Evolutionary conservation across 1,139 yeast species (phyloP), one percentile per base, ranked within the genome.

Genomic region (Suzukiozyma palmioleophila): DNA sequence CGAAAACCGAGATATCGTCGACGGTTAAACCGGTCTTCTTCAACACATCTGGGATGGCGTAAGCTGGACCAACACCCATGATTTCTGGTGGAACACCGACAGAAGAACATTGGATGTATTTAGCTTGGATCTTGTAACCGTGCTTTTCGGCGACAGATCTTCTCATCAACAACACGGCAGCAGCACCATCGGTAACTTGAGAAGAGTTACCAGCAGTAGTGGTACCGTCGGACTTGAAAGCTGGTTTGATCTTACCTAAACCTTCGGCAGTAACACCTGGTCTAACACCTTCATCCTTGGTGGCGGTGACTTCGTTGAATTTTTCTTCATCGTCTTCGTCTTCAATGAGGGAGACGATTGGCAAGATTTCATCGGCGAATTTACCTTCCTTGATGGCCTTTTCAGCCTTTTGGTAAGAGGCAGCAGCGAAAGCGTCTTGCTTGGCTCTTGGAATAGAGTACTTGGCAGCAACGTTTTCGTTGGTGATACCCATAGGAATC

Each of bases 191-290:
- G 24, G 95, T 81, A 39, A 89, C 84, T 67, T 90, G 97, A 3
- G 97, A 89, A 3, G 97, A 88, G 64, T 90, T 90, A 57, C 97
- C 97, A 30, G 97, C 97, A 51, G 87, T 90, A 12, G 97, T 87
- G 37, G 83, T 60, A 48, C 97, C 97, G 51, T 79, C 79, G 49
- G 77, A 73, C 56, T 76, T 77, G 73, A 90, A 90, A n/a, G 97
- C 96, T 12, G 97, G 95, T 63, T 72, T 81, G 51, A 90, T 66
- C 63, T 84, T 88, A 42, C 72, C 70, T 49, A 90, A 73, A 11
- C 86, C 77, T 50, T 76, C 81, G 35, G 90, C 79, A 39, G 96
- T 87, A 43, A 89, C 96, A 44, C 88, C 88, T 52, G 75, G 67
- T 64, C 97, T 80, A 60, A 95, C 94, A 24, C 97, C 97, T 59